Evolutionary conservation across 352 stramenopile species (phyloP).

Genomic region (Albugo candida): DNA sequence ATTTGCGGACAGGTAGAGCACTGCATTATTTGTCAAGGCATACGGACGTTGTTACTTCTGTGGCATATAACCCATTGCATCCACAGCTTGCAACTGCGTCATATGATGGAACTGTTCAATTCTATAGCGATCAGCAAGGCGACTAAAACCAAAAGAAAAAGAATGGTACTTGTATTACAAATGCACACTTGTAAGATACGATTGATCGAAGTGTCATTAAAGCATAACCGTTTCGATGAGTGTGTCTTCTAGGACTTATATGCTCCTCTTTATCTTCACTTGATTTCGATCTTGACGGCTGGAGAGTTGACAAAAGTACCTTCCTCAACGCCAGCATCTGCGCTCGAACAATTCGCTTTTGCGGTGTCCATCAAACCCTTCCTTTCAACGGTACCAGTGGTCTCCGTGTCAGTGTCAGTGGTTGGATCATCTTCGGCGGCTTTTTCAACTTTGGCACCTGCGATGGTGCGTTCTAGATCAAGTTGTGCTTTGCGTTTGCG

Average conservation of each 20-base stretch:
- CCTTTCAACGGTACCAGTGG: conserved; percentile 24
- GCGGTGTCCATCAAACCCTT: conserved; percentile 49
- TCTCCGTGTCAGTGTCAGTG: conserved; percentile 20
- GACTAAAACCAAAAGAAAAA: conserved; percentile 5
- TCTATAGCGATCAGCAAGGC: conserved; percentile 10
- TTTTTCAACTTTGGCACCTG: conserved; percentile 60
- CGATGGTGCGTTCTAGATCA: conserved; percentile 62
- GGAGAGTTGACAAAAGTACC: conserved; percentile 73
- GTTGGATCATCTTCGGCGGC: conserved; percentile 34
- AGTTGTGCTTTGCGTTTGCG: conserved; percentile 67
- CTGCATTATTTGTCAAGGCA: conserved; percentile 42
- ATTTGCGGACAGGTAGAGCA: conserved; percentile 49
- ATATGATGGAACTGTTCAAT: conserved; percentile 50
- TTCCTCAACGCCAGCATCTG: conserved; percentile 17
- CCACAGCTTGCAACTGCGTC: conserved; percentile 68
- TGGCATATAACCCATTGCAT: conserved; percentile 60
- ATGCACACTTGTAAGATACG: neutral
- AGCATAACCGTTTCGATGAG: too few relatives aligned
- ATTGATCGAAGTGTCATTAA: too few relatives aligned
- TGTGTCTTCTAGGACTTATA: too few relatives aligned
- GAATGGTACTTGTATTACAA: neutral
- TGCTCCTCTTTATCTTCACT: too few relatives aligned
- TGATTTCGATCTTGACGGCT: conserved; percentile 35
- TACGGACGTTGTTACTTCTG: conserved; percentile 50
- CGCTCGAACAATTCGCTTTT: conserved; percentile 36